Evolutionary conservation across 2,329 filamentous ascomycete species (phyloP).

Genomic region (Epichloe baconii): DNA sequence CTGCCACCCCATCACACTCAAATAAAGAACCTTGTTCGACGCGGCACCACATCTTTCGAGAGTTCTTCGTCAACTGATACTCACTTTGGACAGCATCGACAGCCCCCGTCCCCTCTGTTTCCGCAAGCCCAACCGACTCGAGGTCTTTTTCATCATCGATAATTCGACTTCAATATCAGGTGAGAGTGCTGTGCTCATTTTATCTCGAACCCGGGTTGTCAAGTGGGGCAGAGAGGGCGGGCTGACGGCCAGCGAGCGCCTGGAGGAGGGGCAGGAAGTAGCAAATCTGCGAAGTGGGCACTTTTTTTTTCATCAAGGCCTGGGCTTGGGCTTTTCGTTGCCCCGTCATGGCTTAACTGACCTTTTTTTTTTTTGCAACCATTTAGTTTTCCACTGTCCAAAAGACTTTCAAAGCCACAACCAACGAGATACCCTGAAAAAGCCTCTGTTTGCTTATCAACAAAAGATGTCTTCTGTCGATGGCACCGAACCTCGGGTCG

Average conservation of each 20-base stretch:
- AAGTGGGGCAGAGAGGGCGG: not conserved
- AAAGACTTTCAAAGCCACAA: not conserved
- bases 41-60: too few relatives aligned
- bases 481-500: conserved; percentile 41
- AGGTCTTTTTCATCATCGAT: too few relatives aligned
- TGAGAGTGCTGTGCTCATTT: too few relatives aligned
- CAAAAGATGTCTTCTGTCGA: conserved; percentile 36
- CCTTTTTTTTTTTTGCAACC: not conserved
- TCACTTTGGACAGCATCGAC: too few relatives aligned
- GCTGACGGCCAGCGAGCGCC: not conserved
- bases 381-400: not conserved
- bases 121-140: too few relatives aligned
- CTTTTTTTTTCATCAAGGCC: not conserved
- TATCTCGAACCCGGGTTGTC: not conserved
- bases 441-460: not conserved
- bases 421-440: not conserved
- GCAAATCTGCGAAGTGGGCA: conserved; percentile 5
- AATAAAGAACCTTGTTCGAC: too few relatives aligned
- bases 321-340: not conserved
- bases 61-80: too few relatives aligned
- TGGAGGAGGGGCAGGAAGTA: conserved; percentile 2
- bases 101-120: too few relatives aligned
- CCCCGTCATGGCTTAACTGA: not conserved
- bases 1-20: too few relatives aligned
- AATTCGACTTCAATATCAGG: too few relatives aligned